Base-by-base conservation (phyloP, 2,329 filamentous ascomycete species). In the Xenoacremonium recifei region DNA sequence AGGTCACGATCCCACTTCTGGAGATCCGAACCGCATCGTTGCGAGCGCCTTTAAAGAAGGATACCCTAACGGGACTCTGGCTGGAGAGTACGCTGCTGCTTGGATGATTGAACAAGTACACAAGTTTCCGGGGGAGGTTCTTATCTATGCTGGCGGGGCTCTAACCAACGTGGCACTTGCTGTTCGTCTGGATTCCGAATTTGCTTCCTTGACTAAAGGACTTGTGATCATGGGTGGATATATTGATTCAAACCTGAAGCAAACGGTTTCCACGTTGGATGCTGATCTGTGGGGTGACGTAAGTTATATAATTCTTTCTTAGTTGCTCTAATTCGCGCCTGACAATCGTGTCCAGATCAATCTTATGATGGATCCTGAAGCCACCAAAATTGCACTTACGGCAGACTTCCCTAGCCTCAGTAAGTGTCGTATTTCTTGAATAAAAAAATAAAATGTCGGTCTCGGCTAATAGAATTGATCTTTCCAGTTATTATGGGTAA, bases 161-260 rank as follows among this genome's bases (percentile, higher is more conserved):
- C 44, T 76, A 50, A 76, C 73, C n/a, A 76, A 76, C 46, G 59
- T 76, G 21, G 73, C 72, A 3, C 52, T 75, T 37, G 73, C 73
- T 2, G 60, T 69, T 12, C 64, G 69, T 5, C 58, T 73, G 50
- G 71, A 76, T 53, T 58, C 69, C 4, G 56, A 61, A 10, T 76
- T 76, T 50, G 71, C 73, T 2, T 62, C 61, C 17, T 54, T 70
- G 36, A 64, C 70, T 4, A 73, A 71, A 49, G 69, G 70, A 21
- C 58, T 76, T 4, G 62, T 73, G 18, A 64, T 76, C 38, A 77
- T 76, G 72, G 72, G 73, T 39, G 71, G 72, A 3, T 76, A 72
- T 49, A 51, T 75, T 17, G 73, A 76, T 51, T 57, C 63, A 4
- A 69, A 64, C 18, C 55, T 70, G 34, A 49, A 64, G 30, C 45